These are phyloP conservation scores for Melampsora larici-populina DNA, from an alignment of 1,284 basidiomycete genomes.

Conservation along the genomic window DNA sequence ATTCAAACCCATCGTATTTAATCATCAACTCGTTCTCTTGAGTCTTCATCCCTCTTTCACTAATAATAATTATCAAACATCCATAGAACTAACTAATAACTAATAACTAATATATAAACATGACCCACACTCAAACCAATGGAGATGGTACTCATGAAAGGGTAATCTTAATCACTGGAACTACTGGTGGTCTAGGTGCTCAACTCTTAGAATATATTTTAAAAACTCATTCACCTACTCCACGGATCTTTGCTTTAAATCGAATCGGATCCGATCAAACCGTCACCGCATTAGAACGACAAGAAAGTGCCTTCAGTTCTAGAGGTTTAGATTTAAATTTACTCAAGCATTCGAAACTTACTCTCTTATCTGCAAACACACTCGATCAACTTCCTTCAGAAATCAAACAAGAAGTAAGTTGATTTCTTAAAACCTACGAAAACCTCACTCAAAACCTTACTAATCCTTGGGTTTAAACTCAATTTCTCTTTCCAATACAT, in stretches of 20 bases:
- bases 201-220: neutral
- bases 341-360: neutral
- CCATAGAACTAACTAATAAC: too few relatives aligned
- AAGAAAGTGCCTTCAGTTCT: neutral
- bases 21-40: too few relatives aligned
- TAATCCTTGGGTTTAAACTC: neutral
- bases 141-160: neutral
- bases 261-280: neutral
- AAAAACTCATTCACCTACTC: neutral
- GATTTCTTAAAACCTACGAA: neutral
- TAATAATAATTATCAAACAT: too few relatives aligned
- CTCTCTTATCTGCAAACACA: neutral
- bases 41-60: too few relatives aligned
- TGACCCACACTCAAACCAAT: too few relatives aligned
- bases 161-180: conserved; percentile 9
- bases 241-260: conserved; percentile 1
- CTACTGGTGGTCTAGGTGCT: conserved; percentile 7
- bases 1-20: too few relatives aligned
- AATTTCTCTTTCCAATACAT: too few relatives aligned
- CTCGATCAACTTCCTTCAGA: conserved; percentile 9
- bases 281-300: neutral
- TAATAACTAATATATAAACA: too few relatives aligned
- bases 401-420: neutral
- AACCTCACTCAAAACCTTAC: neutral
- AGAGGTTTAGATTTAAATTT: neutral